Evolutionary conservation across 2,329 filamentous ascomycete genomes (phyloP), one percentile per base, ranked within the genome.

Genomic region (Bertia moriformis): DNA sequence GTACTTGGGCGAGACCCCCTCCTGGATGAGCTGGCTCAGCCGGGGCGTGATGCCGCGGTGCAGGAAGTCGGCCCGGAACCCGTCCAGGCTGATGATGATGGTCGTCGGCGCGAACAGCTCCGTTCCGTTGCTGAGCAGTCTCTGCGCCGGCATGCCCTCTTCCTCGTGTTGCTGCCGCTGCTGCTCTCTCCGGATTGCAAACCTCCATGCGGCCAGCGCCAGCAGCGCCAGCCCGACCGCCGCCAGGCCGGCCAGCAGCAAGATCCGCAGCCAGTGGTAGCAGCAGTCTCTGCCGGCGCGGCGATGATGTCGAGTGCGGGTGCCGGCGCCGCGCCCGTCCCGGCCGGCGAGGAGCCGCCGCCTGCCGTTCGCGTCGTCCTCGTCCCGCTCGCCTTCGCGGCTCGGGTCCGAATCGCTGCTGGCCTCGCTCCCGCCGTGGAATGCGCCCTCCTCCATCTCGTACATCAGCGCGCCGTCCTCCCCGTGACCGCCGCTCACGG

Each of bases 41-140:
- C 80, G 78, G 1, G 89, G 91, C 1, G 89, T 95, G 20, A 96
- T 61, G 1, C 79, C 81, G 13, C 87, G 78, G 45, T 82, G 73
- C 30, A 98, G 65, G 51, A 95, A 96, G 55, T 96, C 91, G 15
- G 91, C 89, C 14, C 91, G 80, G 62, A 98, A 96, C 3, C 91
- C 91, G 58, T 98, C 91, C 14, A 98, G 69, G 36, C 88, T 95
- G 53, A 98, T 83, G 40, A 96, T 67, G 42, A 98, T 82, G 2
- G 91, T 95, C 0, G 91, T 98, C 1, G 88, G 87, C 7, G 78
- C 81, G 54, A 96, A 98, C 3, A 85, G 62, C 2, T 87, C 83
- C 0, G 87, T 93, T 40, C 91, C 91, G 55, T 98, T 98, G 62
- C 69, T 79, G 43, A 71, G 50, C 17, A 71, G 47, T 19, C 56